Evolutionary conservation across 164 flowering plant genomes (phyloP), one percentile per base, ranked within the genome.

Genomic region (Berberis thunbergii): DNA sequence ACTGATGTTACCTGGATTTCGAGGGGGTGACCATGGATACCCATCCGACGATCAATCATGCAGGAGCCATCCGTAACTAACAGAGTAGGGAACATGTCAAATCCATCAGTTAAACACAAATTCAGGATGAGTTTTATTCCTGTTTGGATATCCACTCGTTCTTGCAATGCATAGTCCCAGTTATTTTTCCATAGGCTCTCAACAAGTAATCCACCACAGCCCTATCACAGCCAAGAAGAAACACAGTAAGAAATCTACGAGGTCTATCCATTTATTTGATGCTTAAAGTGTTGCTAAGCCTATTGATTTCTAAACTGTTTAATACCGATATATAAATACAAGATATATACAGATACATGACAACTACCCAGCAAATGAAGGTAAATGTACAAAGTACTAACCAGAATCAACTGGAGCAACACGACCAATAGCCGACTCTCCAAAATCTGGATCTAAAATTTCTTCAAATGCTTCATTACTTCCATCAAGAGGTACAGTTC

Each of bases 321-420:
- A 26, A 26, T 26, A 26, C 26, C n/a, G n/a, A n/a, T n/a, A n/a
- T n/a, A n/a, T n/a, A n/a, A n/a, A n/a, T n/a, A n/a, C n/a, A 26
- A 26, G 26, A 26, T 26, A 26, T 26, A 26, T 26, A 26, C 26
- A 1, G 1, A 57, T 57, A 26, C 26, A 26, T 26, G 26, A 26
- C 26, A 26, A 3, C 43, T 56, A 56, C 1, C 7, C 11, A 43
- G 38, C 6, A 7, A 58, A 2, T 4, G 9, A 45, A 9, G 41
- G 60, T 4, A 26, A 54, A 50, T 54, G 40, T 40, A 48, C 8
- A 38, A 58, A 52, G 12, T 45, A 52, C 80, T 69, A 63, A 92
- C 98, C 96, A 50, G 98, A 89, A 81, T 89, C 96, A 66, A 89
- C 91, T 13, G 96, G 93, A n/a, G 96, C 96, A 76, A 92, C 96